These are phyloP conservation scores for Echeveria elegans DNA, from an alignment of 164 flowering plant genomes.

Conservation along the genomic window DNA sequence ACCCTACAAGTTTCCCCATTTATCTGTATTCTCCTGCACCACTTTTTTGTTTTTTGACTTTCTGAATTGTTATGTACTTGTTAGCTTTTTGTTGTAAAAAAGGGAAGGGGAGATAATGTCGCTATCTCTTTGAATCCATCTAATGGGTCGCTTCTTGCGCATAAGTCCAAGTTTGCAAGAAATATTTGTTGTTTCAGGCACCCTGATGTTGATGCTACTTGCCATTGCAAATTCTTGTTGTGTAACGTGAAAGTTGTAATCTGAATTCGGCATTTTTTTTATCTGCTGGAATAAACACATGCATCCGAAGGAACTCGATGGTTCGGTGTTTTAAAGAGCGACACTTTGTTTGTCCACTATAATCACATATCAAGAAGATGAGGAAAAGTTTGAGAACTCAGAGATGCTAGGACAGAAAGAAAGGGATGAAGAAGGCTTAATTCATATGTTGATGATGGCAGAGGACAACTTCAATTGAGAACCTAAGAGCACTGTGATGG, in stretches of 20 bases:
- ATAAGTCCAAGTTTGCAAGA: not conserved
- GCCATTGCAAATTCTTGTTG: not conserved
- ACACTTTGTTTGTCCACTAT: not conserved
- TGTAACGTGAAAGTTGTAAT: no score
- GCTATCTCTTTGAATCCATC: not conserved
- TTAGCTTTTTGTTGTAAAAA: no score
- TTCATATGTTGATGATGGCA: not conserved
- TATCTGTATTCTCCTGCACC: no score
- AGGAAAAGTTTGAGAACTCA: not conserved
- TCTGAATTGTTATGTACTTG: not conserved
- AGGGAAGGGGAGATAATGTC: no score
- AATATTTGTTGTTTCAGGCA: not conserved
- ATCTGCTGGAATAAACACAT: not conserved
- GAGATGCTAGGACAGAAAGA: no score
- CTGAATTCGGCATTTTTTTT: no score
- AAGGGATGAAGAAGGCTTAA: not conserved
- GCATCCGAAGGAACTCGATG: not conserved
- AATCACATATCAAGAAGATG: not conserved
- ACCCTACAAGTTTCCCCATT: not conserved
- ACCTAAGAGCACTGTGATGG: not conserved
- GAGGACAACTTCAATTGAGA: not conserved
- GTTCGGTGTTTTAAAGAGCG: not conserved
- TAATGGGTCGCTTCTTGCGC: not conserved
- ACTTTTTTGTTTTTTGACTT: no score
- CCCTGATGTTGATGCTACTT: not conserved